Conservation (phyloP, 768 basidiomycete species). For the Sporobolomyces roseus region DNA sequence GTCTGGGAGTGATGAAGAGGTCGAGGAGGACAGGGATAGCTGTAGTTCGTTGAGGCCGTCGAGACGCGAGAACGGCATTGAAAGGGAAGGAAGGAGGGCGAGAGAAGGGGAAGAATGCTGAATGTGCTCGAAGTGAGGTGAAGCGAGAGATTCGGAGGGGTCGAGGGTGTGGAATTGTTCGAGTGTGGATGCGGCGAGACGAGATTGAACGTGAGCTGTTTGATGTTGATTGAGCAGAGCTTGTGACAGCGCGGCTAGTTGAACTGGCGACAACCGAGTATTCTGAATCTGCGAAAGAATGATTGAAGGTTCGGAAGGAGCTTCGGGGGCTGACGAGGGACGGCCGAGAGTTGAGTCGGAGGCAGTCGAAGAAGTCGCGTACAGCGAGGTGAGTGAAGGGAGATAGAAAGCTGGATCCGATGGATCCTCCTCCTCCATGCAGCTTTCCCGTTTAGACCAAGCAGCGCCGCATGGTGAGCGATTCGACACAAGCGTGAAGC, state of each 20-base stretch:
- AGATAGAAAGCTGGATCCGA: too few relatives aligned
- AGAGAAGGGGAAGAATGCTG: not conserved
- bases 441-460: not conserved
- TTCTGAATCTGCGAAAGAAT: not conserved
- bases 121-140: not conserved
- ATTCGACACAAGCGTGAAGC: too few relatives aligned
- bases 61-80: constrained; percentile 12
- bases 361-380: too few relatives aligned
- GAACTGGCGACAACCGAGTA: not conserved
- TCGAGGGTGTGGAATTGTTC: too few relatives aligned
- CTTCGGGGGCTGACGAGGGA: too few relatives aligned
- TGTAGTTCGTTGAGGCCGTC: constrained; percentile 21
- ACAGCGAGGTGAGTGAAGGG: too few relatives aligned
- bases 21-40: not conserved
- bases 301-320: not conserved
- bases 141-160: not conserved
- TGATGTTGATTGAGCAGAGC: not conserved
- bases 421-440: constrained; percentile 2
- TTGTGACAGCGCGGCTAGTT: not conserved
- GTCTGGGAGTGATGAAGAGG: not conserved
- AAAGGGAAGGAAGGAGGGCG: not conserved
- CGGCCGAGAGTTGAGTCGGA: too few relatives aligned
- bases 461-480: too few relatives aligned
- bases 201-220: not conserved
- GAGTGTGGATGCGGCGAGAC: not conserved